Percentiles rank a stretch among this genome's conserved stretches.
Conservation (phyloP, 1,139 yeast species). For the Pichia sp. region DNA sequence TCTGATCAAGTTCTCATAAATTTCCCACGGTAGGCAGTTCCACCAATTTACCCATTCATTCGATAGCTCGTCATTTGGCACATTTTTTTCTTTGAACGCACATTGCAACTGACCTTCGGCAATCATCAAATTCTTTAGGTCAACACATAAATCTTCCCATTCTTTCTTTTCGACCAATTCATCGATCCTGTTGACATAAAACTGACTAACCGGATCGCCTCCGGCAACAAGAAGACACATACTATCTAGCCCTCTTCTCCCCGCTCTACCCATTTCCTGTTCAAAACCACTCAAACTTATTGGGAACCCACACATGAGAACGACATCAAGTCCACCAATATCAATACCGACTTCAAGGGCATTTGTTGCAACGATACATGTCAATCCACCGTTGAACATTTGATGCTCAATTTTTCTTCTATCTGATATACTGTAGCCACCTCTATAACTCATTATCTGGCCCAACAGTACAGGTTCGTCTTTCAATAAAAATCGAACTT, state of each 20-base stretch:
- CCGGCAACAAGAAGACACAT: slow-evolving; percentile 82
- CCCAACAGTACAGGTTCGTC: slow-evolving; percentile 44
- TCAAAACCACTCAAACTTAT: slow-evolving; percentile 78
- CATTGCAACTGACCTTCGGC: slow-evolving; percentile 86
- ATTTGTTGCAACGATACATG: slow-evolving; percentile 90
- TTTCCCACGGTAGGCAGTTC: slow-evolving; percentile 26
- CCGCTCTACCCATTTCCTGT: slow-evolving; percentile 97
- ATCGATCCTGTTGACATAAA: slow-evolving; percentile 68
- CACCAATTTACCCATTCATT: slow-evolving; percentile 21
- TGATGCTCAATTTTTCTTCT: slow-evolving; percentile 81
- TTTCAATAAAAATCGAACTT: slow-evolving; percentile 54
- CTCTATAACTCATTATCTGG: slow-evolving; percentile 87
- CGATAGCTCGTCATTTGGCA: slow-evolving; percentile 32
- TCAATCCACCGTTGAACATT: slow-evolving; percentile 80
- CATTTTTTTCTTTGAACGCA: slow-evolving; percentile 83
- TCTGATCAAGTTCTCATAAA: slow-evolving; percentile 34
- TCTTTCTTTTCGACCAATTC: slow-evolving; percentile 49
- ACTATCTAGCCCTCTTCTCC: slow-evolving; percentile 72
- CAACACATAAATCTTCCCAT: slow-evolving; percentile 50
- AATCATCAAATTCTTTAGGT: slow-evolving; percentile 51
- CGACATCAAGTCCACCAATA: slow-evolving; percentile 88
- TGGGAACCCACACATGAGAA: slow-evolving; percentile 89
- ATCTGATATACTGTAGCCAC: slow-evolving; percentile 86
- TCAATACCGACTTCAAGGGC: slow-evolving; percentile 95
- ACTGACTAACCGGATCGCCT: slow-evolving; percentile 80